Evolutionary conservation across 176 grass and related monocot genomes (phyloP).

Genomic region (Microstegium vimineum): DNA sequence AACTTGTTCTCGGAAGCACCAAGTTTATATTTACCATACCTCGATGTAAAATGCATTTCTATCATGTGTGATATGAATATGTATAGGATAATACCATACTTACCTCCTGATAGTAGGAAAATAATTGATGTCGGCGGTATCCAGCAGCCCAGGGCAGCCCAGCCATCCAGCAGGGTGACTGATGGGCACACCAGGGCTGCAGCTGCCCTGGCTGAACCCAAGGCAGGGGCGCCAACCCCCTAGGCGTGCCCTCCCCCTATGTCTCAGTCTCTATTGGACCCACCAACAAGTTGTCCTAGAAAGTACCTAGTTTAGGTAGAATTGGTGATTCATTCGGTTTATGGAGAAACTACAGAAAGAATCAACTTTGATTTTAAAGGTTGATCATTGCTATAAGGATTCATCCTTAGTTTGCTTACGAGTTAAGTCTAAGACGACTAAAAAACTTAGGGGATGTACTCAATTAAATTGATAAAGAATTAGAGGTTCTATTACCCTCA

Average conservation of each 20-base stretch:
- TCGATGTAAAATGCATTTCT: neutral
- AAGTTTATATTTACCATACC: neutral
- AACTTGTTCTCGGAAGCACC: conserved; percentile 2
- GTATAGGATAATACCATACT: neutral
- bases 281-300: neutral
- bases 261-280: neutral
- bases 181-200: neutral
- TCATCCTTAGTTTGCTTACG: neutral
- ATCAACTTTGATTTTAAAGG: neutral
- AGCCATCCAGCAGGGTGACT: neutral
- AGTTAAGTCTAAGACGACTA: neutral
- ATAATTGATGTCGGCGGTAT: neutral
- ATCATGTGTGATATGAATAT: neutral
- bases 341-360: neutral
- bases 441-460: neutral
- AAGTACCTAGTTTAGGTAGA: neutral
- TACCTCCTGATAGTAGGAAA: neutral
- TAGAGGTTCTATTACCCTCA: neutral
- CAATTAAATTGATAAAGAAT: neutral
- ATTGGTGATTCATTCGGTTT: neutral
- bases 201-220: neutral
- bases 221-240: neutral
- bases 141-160: neutral
- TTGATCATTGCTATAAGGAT: neutral
- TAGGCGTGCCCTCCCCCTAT: neutral